These are phyloP conservation scores for Fereydounia khargensis DNA, from an alignment of 1,284 basidiomycete genomes.

Conservation along the genomic window DNA sequence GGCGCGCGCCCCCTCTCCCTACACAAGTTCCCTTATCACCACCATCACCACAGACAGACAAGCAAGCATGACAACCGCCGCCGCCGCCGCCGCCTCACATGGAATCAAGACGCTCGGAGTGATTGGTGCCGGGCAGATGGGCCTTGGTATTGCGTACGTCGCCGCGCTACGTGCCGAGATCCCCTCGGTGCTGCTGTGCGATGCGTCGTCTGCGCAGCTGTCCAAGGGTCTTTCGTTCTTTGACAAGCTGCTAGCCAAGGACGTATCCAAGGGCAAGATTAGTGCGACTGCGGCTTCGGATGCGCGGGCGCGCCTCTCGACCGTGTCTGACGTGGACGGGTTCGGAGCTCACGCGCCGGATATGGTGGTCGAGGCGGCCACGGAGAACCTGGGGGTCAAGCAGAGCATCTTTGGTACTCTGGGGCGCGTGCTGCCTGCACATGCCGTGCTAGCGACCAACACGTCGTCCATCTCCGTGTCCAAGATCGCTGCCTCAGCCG, in stretches of 20 bases:
- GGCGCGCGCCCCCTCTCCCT: too few relatives aligned
- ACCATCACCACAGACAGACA: too few relatives aligned
- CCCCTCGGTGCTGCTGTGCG: constrained; percentile 29
- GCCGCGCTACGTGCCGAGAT: constrained; percentile 62
- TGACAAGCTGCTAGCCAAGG: constrained; percentile 74
- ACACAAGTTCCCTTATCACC: too few relatives aligned
- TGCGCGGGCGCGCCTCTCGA: constrained; percentile 60
- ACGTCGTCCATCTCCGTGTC: constrained; percentile 93
- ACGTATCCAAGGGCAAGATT: constrained; percentile 80
- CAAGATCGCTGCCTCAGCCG: constrained; percentile 72
- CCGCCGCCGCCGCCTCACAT: constrained; percentile 5
- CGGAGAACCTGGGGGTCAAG: constrained; percentile 80
- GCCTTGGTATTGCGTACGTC: constrained; percentile 75
- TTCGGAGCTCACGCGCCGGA: constrained; percentile 64
- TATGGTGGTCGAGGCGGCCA: constrained; percentile 89
- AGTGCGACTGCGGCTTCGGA: constrained; percentile 69
- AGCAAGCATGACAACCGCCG: too few relatives aligned
- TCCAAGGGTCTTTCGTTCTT: constrained; percentile 70
- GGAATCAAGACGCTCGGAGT: constrained; percentile 45
- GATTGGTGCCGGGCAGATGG: constrained; percentile 54
- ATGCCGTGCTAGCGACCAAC: constrained; percentile 84
- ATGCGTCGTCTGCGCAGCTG: constrained; percentile 63
- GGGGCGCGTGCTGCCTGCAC: constrained; percentile 68
- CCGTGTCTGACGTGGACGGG: constrained; percentile 25
- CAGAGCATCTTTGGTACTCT: constrained; percentile 73